Base-by-base conservation (phyloP, 495 filamentous ascomycete species). In the Lasiosphaeria ovina region DNA sequence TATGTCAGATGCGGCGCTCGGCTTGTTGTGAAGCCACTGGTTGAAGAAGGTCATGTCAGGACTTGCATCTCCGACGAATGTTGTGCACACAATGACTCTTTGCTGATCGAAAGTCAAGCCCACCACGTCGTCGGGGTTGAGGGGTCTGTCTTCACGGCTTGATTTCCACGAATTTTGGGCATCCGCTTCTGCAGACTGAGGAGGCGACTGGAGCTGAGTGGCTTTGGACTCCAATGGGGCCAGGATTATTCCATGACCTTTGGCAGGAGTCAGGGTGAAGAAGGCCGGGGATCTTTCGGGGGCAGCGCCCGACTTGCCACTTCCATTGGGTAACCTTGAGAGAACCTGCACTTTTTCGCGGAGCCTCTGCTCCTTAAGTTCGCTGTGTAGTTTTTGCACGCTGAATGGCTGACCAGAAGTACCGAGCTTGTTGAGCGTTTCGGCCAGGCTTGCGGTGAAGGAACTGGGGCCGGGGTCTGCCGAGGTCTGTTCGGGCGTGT, bases 21-120 rank as follows among this genome's bases (percentile, higher is more conserved):
- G 78, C 17, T 72, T 75, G 56, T 77, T 79, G 44, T 79, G 76
- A 10, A 85, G 73, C 81, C 82, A 83, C 51, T 83, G 79, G 69
- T 82, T 78, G 62, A 83, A 83, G 44, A 75, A 83, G 33, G 76
- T 74, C 80, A 85, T 83, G 45, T 83, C 82, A 8, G 79, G 75
- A 57, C 78, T 83, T 9, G 81, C 79, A 58, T 85, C 80, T 44
- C 80, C 80, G 35, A 82, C 77, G 62, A 83, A 83, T 0, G 80
- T 83, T 2, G 80, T 83, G 67, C 81, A 83, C 3, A 83, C 80
- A 35, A 85, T 62, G 14, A 82, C 80, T 59, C 81, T 73, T 11
- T 71, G 69, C 48, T 83, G 80, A 35, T 83, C 81, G 52, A 85
- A 80, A 10, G 71, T 79, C 44, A 83, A 65, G 57, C 81, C 78